These are phyloP conservation scores for Paraglomus occultum DNA, from an alignment of 192 early-diverging fungal species.

Conservation along the genomic window DNA sequence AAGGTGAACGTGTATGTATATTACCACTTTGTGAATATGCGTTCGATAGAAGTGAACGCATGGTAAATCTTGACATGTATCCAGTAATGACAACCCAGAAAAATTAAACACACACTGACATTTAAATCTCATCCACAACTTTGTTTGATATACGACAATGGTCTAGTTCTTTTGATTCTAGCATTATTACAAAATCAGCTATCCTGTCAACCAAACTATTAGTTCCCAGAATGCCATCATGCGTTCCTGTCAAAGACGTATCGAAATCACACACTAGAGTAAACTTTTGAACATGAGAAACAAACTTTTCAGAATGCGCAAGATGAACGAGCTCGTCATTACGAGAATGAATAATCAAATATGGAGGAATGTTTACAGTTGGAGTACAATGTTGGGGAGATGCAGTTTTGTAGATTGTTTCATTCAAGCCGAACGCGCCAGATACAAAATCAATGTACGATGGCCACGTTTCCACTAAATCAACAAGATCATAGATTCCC, in stretches of 20 bases:
- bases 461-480: slow-evolving; percentile 60
- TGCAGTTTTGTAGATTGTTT: slow-evolving; percentile 36
- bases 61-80: too few relatives aligned
- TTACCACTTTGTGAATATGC: too few relatives aligned
- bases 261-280: slow-evolving; percentile 19
- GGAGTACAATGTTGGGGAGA: slow-evolving; percentile 47
- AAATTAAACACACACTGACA: too few relatives aligned
- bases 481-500: slow-evolving; percentile 82
- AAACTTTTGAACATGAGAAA: slow-evolving; percentile 33
- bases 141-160: too few relatives aligned
- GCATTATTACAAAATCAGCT: slow-evolving; percentile 31
- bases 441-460: slow-evolving; percentile 70
- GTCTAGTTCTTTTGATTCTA: too few relatives aligned
- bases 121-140: too few relatives aligned
- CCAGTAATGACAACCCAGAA: too few relatives aligned
- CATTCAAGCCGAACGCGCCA: slow-evolving; percentile 61
- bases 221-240: slow-evolving; percentile 37
- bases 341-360: slow-evolving; percentile 64
- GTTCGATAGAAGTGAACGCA: too few relatives aligned
- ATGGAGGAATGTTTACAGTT: slow-evolving; percentile 33
- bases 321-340: slow-evolving; percentile 70
- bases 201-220: slow-evolving; percentile 34
- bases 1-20: too few relatives aligned
- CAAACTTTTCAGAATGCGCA: slow-evolving; percentile 51
- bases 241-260: slow-evolving; percentile 34